Conservation (phyloP, 2,329 filamentous ascomycete genomes). For the Colletotrichum zoysiae region DNA sequence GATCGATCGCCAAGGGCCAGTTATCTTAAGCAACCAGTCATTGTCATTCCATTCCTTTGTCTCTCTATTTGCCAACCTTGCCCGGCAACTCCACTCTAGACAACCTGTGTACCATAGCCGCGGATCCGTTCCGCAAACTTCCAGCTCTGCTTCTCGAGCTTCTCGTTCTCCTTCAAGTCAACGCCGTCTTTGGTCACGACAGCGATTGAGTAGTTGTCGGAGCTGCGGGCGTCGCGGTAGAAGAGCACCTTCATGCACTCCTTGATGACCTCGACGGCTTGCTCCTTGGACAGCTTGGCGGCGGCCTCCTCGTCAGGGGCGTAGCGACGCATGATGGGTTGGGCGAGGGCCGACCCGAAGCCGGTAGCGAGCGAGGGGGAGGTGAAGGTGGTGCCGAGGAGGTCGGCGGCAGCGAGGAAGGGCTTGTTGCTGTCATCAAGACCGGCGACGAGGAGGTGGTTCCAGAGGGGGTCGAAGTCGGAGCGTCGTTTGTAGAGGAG, state of each 20-base stretch:
- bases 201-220: conserved; percentile 92
- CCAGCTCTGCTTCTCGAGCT: conserved; percentile 97
- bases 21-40: conserved; percentile 24
- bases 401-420: conserved; percentile 91
- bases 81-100: conserved; percentile 51
- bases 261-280: conserved; percentile 84
- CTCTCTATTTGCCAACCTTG: background rate
- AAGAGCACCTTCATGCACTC: conserved; percentile 99
- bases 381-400: conserved; percentile 92
- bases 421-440: conserved; percentile 83
- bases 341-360: conserved; percentile 91
- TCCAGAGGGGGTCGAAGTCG: conserved; percentile 98
- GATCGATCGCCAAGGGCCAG: conserved; percentile 2
- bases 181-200: conserved; percentile 91
- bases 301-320: conserved; percentile 88
- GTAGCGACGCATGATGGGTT: conserved; percentile 87
- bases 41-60: conserved; percentile 31
- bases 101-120: conserved; percentile 91
- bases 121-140: conserved; percentile 95
- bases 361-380: conserved; percentile 92
- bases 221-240: conserved; percentile 94
- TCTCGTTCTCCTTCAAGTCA: conserved; percentile 84
- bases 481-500: conserved; percentile 95
- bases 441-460: conserved; percentile 91
- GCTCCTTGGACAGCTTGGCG: conserved; percentile 77